Base-by-base conservation (phyloP, 495 filamentous ascomycete genomes). In the Delitschia confertaspora region DNA sequence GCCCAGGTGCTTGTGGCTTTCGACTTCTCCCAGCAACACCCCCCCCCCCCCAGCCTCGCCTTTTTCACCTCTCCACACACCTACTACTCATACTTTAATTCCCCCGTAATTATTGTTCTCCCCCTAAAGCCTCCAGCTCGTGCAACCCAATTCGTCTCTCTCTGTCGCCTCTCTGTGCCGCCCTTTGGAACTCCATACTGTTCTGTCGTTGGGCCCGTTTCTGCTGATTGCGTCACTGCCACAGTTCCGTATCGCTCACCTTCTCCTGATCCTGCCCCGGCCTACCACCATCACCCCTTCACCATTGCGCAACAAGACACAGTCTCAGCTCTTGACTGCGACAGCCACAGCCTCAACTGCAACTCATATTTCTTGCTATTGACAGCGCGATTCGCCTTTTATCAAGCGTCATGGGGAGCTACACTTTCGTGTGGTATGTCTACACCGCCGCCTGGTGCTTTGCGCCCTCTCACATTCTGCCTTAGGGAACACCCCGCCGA, bases 401-500 rank as follows among this genome's bases (percentile, higher is more conserved):
- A 16, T 10, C 25, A 35, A 27, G 7, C 32, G 34, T 13, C 8
- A 61, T 62, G 59, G 59, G 57, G 13, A 58, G 39, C 32, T 62
- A 60, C 33, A 60, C 57, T 5, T 62, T 62, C 45, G 54, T 45
- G 37, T 62, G 59, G 59, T 62, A 47, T 23, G 56, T n/a, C n/a
- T n/a, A n/a, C n/a, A n/a, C n/a, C n/a, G n/a, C n/a, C n/a, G n/a
- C n/a, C n/a, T n/a, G n/a, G n/a, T n/a, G n/a, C 38, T 23, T 53
- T 18, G 31, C 33, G 22, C 19, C 29, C 33, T 22, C 30, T 9
- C 44, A 49, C 27, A 33, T 43, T 19, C 35, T 4, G 11, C 6
- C 22, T 5, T 29, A 58, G 85, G 85, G 74, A 78, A 50, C 77
- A 86, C 58, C 58, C 70, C 49, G 86, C 83, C 47, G 71, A 73